Conservation (phyloP, 2,329 filamentous ascomycete species). For the Penicillium sp. region DNA sequence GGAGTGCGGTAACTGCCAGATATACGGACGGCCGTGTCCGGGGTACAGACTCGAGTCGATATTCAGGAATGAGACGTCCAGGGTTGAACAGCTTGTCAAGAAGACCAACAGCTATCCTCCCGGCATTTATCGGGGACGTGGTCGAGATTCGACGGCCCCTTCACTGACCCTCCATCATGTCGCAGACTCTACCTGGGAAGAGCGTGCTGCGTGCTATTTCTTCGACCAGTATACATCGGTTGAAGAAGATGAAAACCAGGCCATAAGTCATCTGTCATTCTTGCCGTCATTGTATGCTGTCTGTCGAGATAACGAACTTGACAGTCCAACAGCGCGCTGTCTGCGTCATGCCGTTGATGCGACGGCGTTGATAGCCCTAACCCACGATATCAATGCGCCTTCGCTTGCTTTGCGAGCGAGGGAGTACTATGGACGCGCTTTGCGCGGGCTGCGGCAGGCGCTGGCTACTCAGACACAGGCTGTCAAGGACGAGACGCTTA, state of each 20-base stretch:
- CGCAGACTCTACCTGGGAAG: conserved; percentile 40
- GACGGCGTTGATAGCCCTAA: conserved; percentile 40
- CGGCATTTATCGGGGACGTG: background rate
- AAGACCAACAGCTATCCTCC: conserved; percentile 19
- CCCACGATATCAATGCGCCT: conserved; percentile 34
- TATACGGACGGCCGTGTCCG: conserved; percentile 43
- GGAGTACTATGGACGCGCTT: conserved; percentile 37
- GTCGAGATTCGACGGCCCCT: conserved; percentile 10
- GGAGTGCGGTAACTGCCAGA: conserved; percentile 41
- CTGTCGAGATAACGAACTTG: conserved; percentile 27
- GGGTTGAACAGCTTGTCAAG: conserved; percentile 35
- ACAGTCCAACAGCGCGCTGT: conserved; percentile 30
- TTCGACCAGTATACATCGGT: conserved; percentile 45
- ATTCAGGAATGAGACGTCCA: conserved; percentile 41
- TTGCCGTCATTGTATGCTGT: conserved; percentile 41
- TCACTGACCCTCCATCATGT: conserved; percentile 27
- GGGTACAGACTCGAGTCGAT: conserved; percentile 43
- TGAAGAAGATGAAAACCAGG: conserved; percentile 28
- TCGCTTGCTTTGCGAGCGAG: conserved; percentile 36
- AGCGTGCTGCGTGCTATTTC: conserved; percentile 47
- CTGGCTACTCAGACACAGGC: conserved; percentile 36
- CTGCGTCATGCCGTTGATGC: conserved; percentile 42
- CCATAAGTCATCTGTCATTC: conserved; percentile 41
- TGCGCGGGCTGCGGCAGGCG: conserved; percentile 36
- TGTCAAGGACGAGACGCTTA: conserved; percentile 43